Percentiles rank a stretch among this genome's conserved stretches.
phyloP scores from a whole-genome alignment of 2,329 filamentous ascomycete species.

The Aspergillus niger region DNA sequence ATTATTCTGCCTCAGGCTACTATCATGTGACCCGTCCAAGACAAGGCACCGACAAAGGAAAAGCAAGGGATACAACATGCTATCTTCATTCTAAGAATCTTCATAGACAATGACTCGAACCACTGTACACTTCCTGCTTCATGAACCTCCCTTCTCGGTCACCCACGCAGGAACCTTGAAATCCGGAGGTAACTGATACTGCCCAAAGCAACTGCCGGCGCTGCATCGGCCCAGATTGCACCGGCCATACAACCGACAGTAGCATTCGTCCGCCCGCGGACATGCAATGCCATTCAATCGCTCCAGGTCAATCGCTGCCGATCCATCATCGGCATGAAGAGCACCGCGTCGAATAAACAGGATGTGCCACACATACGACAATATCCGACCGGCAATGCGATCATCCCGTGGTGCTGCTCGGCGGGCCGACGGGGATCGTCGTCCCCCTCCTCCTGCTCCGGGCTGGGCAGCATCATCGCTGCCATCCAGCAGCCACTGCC shows the following conservation, averaged over 20 bases:
- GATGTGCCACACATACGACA: slow-evolving; percentile 55
- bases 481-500: slow-evolving; percentile 56
- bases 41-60: no score
- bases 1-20: no score
- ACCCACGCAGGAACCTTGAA: slow-evolving; percentile 13
- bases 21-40: no score
- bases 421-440: slow-evolving; percentile 1
- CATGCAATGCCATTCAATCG: slow-evolving; percentile 41
- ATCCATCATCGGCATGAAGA: slow-evolving; percentile 5
- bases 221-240: slow-evolving; percentile 39
- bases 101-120: background rate
- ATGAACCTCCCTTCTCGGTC: background rate
- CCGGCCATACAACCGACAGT: slow-evolving; percentile 48
- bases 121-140: background rate
- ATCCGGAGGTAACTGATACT: slow-evolving; percentile 33
- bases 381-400: slow-evolving; percentile 46
- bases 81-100: no score
- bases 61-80: no score
- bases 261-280: slow-evolving; percentile 45
- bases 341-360: slow-evolving; percentile 42
- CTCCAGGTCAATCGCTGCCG: slow-evolving; percentile 35
- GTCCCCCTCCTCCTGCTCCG: no score
- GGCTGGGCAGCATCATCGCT: slow-evolving; percentile 8
- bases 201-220: slow-evolving; percentile 40
- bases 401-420: slow-evolving; percentile 46